Evolutionary conservation across 805 yeast species (phyloP), one percentile per base, ranked within the genome.

Genomic region (Barnettozyma salicaria): DNA sequence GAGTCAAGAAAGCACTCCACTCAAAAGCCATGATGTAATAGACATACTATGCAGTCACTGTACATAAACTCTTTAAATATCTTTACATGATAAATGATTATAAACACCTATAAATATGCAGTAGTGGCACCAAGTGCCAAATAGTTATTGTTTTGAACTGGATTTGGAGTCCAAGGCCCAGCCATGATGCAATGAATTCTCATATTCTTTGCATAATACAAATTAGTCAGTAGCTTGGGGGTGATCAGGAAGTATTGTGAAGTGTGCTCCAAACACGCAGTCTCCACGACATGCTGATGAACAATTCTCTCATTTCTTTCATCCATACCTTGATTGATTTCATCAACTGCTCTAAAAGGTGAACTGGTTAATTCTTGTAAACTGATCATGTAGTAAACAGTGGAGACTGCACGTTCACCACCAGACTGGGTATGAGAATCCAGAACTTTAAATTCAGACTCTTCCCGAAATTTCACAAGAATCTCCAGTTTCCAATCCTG

Each of bases 241-340:
- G 97, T 92, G 27, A 92, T 85, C 54, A 92, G 67, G 54, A 92
- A 88, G 56, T 88, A 90, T 54, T 92, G 98, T 3, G 94, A 77
- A 0, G 73, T 58, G 44, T 69, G 49, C 42, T 72, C 66, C 4
- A 63, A 61, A 54, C 96, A 85, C 0, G 97, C 90, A 1, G 96
- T 88, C 38, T 82, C 78, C 1, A 90, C 96, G 70, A 92, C 78
- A 44, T 85, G 75, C 44, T 75, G 73, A 56, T 90, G 96, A 3
- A 92, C 89, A 63, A 76, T 69, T 44, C 89, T 74, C 59, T 92
- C 98, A 54, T 92, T 92, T 42, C 75, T 75, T 10, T 94, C 83
- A 62, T 92, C 99, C 97, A 92, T 89, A 48, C 98, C 99, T 63
- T 92, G 99, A 57, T 92, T 92, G 44, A 92, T 94, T 65, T 92